phyloP scores from a whole-genome alignment of 2,329 filamentous ascomycete genomes.

The Stromatinia cepivora region DNA sequence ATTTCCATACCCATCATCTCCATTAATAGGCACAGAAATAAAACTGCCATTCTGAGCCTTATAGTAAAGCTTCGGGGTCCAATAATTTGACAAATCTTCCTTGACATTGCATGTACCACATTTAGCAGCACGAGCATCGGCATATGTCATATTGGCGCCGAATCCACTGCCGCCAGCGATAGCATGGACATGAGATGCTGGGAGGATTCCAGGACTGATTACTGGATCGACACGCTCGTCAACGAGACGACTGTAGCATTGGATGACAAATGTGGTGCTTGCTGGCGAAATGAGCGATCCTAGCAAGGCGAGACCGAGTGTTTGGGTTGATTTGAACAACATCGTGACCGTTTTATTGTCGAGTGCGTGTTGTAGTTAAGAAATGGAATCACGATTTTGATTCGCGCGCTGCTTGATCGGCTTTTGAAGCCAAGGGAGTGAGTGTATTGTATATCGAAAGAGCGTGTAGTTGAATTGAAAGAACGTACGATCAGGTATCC shows the following conservation, averaged over 20 bases:
- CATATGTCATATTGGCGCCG: constrained; percentile 43
- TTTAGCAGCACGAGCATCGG: constrained; percentile 35
- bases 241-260: constrained; percentile 28
- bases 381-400: not conserved
- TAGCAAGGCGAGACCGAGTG: not conserved
- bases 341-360: not conserved
- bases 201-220: constrained; percentile 26
- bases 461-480: not conserved
- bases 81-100: constrained; percentile 43
- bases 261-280: constrained; percentile 17
- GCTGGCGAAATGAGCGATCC: constrained; percentile 11
- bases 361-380: not conserved
- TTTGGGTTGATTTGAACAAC: not conserved
- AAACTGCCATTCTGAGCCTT: constrained; percentile 39
- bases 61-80: constrained; percentile 40
- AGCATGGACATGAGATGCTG: constrained; percentile 30
- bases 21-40: constrained; percentile 39
- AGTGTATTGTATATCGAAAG: not conserved
- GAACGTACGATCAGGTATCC: constrained; percentile 20
- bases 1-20: constrained; percentile 40
- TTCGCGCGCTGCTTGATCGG: not conserved
- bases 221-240: constrained; percentile 31
- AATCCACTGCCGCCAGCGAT: constrained; percentile 42
- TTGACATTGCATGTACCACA: constrained; percentile 42
- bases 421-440: constrained; percentile 7